Evolutionary conservation across 768 basidiomycete genomes (phyloP).

Genomic region (Boletus rufocinnamomeus): DNA sequence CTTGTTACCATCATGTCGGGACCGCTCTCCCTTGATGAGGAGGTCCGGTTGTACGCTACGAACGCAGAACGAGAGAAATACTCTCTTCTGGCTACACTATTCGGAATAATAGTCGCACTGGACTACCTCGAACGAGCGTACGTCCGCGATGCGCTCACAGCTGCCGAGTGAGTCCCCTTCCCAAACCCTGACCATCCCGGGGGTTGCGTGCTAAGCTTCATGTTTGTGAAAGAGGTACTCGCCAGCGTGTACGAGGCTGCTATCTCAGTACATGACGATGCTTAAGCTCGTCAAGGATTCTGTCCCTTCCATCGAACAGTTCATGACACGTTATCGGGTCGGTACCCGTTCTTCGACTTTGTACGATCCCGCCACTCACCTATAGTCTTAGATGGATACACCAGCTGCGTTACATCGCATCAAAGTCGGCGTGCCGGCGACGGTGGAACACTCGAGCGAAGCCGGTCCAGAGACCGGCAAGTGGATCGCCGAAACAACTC

Average conservation of each 20-base stretch:
- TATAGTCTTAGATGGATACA: slow-evolving; percentile 73
- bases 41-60: slow-evolving; percentile 82
- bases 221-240: slow-evolving; percentile 72
- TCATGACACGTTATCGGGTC: slow-evolving; percentile 88
- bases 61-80: slow-evolving; percentile 90
- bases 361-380: background rate
- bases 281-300: slow-evolving; percentile 91
- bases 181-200: background rate
- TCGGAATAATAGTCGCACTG: slow-evolving; percentile 85
- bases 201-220: slow-evolving; percentile 7
- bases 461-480: slow-evolving; percentile 92
- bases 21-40: slow-evolving; percentile 77
- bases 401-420: slow-evolving; percentile 91
- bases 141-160: slow-evolving; percentile 88
- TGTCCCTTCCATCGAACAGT: slow-evolving; percentile 82
- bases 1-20: slow-evolving; percentile 31
- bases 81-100: slow-evolving; percentile 86
- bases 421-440: slow-evolving; percentile 92
- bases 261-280: slow-evolving; percentile 98
- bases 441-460: slow-evolving; percentile 93
- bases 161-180: slow-evolving; percentile 72
- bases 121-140: slow-evolving; percentile 97
- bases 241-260: slow-evolving; percentile 90
- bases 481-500: slow-evolving; percentile 97
- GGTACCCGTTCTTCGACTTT: slow-evolving; percentile 21